Percentiles rank a stretch among this genome's conserved stretches.
Conservation (phyloP, 1,139 yeast species). For the Hyphopichia khmerensis region DNA sequence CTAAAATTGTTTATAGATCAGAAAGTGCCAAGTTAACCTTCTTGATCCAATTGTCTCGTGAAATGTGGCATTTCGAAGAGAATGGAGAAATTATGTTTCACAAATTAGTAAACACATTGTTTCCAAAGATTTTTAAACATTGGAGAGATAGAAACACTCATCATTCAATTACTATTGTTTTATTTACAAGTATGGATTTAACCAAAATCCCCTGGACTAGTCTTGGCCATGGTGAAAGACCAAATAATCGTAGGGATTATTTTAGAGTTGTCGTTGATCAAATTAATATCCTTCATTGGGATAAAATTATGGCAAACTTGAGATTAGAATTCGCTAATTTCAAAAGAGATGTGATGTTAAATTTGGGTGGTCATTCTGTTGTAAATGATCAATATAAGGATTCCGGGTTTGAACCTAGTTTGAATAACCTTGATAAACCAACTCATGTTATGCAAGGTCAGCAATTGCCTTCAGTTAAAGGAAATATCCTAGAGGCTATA, state of each 20-base stretch:
- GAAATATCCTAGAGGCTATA: slow-evolving; percentile 84
- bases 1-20: slow-evolving; percentile 82
- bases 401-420: not conserved
- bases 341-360: slow-evolving; percentile 65
- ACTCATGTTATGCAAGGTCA: slow-evolving; percentile 46
- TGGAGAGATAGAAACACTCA: slow-evolving; percentile 89
- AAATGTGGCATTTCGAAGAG: slow-evolving; percentile 98
- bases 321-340: slow-evolving; percentile 84
- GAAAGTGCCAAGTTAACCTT: slow-evolving; percentile 86
- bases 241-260: slow-evolving; percentile 69
- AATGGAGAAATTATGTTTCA: slow-evolving; percentile 93
- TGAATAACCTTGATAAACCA: not conserved
- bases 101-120: slow-evolving; percentile 82
- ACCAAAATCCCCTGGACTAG: slow-evolving; percentile 56
- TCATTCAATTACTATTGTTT: slow-evolving; percentile 86
- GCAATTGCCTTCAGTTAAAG: slow-evolving; percentile 82
- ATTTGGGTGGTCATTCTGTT: slow-evolving; percentile 10
- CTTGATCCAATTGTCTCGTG: slow-evolving; percentile 83
- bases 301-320: slow-evolving; percentile 83
- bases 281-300: slow-evolving; percentile 85
- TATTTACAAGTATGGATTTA: slow-evolving; percentile 79
- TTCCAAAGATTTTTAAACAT: slow-evolving; percentile 83
- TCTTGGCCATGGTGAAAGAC: slow-evolving; percentile 70
- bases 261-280: slow-evolving; percentile 95
- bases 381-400: not conserved